Evolutionary conservation across 768 basidiomycete genomes (phyloP).

Genomic region (Hygrophoropsis aurantiaca): DNA sequence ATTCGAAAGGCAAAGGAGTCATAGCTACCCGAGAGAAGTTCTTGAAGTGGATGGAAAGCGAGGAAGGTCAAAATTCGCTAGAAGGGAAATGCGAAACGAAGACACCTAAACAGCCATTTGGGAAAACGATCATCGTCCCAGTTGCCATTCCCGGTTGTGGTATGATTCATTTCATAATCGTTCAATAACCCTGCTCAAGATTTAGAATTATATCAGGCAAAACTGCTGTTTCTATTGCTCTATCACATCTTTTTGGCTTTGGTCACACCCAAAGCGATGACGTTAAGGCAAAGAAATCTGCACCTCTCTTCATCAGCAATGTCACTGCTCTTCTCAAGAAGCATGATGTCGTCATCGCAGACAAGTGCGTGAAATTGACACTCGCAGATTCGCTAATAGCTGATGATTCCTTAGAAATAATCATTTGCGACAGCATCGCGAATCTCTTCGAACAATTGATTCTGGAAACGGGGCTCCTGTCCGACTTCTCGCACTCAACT

Average conservation of each 20-base stretch:
- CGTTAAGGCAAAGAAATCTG: slow-evolving; percentile 73
- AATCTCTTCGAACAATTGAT: slow-evolving; percentile 59
- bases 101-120: slow-evolving; percentile 31
- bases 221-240: slow-evolving; percentile 79
- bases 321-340: slow-evolving; percentile 59
- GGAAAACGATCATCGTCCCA: slow-evolving; percentile 84
- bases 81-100: slow-evolving; percentile 25
- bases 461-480: slow-evolving; percentile 48
- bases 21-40: slow-evolving; percentile 81
- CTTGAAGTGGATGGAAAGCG: slow-evolving; percentile 59
- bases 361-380: slow-evolving; percentile 70
- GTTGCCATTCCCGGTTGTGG: slow-evolving; percentile 93
- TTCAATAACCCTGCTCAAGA: too few relatives aligned
- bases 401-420: slow-evolving; percentile 89
- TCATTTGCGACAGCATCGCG: slow-evolving; percentile 80
- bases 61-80: slow-evolving; percentile 41
- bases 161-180: slow-evolving; percentile 40
- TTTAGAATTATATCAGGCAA: slow-evolving; percentile 60
- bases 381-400: background rate
- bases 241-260: slow-evolving; percentile 78
- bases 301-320: slow-evolving; percentile 68
- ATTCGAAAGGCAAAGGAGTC: slow-evolving; percentile 75
- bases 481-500: slow-evolving; percentile 80
- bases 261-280: slow-evolving; percentile 96
- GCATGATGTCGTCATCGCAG: slow-evolving; percentile 85